Evolutionary conservation across 768 basidiomycete genomes (phyloP), one percentile per base, ranked within the genome.

Genomic region (Leccinum obscurum): DNA sequence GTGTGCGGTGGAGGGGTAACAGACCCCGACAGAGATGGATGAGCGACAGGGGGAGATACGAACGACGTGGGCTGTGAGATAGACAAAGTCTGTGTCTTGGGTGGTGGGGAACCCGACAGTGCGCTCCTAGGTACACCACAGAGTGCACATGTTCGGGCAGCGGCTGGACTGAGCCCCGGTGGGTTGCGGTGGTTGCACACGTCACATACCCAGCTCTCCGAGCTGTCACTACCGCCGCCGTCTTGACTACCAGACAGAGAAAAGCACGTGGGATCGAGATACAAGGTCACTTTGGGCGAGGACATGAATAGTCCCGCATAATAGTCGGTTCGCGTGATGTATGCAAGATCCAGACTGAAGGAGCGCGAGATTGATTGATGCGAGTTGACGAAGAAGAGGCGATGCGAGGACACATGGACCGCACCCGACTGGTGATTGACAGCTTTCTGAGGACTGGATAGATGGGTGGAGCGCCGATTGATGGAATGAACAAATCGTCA

Each of bases 291-390:
- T 75, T 99, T 99, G 2, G 96, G 68, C 0, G 90, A 93, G 3
- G 92, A 94, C 56, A 84, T 90, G 80, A 98, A 90, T 54, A 98
- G 84, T 2, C 96, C 94, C 4, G 88, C 87, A 70, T 96, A 98
- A 73, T 89, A 83, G 56, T 97, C 93, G 1, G 95, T 96, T 67
- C 88, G 88, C 0, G 76, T 75, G 52, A 98, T 79, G 63, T 76
- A 77, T 0, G 80, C 75, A 17, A 98, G 82, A 64, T 86, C 82
- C 61, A 96, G 69, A 13, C 81, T 77, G 67, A 94, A 88, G 0
- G 93, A 95, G 41, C 81, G 74, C 2, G 76, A 70, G n/a, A 68
- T 71, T 17, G 83, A 73, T 54, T 82, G 77, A 34, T 77, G 69
- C 32, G 73, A 65, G 69, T 91, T 84, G 62, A 93, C 79, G 76